phyloP scores from a whole-genome alignment of 345 rosid species.

The Brassica incana region DNA sequence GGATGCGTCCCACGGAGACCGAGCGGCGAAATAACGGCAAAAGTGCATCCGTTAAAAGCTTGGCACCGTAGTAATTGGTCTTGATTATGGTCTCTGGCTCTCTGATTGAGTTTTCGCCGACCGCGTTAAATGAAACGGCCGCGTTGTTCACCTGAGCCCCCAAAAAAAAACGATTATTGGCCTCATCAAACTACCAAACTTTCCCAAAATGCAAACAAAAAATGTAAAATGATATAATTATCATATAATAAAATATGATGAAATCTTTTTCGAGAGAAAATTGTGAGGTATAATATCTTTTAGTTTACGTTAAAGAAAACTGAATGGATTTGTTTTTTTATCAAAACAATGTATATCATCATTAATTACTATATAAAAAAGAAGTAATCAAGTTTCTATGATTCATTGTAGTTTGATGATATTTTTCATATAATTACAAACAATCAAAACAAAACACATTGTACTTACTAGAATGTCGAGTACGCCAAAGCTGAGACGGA shows the following conservation, averaged over 20 bases:
- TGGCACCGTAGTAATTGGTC: slow-evolving; percentile 72
- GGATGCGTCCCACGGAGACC: slow-evolving; percentile 50
- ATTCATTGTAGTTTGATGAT: not conserved
- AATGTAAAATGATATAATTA: not conserved
- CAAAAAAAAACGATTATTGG: not conserved
- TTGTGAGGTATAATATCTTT: too few species aligned
- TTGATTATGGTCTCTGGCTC: slow-evolving; percentile 67
- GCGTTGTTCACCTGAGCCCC: slow-evolving; percentile 73
- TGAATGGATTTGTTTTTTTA: too few species aligned
- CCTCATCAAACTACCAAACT: not conserved
- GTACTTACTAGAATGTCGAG: slow-evolving; percentile 45
- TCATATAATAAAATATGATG: not conserved
- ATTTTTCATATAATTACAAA: not conserved
- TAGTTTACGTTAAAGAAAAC: too few species aligned
- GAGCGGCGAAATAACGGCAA: slow-evolving; percentile 74
- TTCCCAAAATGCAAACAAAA: not conserved
- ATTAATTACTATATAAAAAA: too few species aligned
- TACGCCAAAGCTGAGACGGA: slow-evolving; percentile 42
- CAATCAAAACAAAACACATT: not conserved
- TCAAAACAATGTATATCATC: too few species aligned
- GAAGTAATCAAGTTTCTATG: not conserved
- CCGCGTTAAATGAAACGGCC: slow-evolving; percentile 69
- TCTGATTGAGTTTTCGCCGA: slow-evolving; percentile 61
- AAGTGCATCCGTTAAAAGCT: slow-evolving; percentile 59
- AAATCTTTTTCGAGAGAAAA: too few species aligned